phyloP scores from a whole-genome alignment of 441 rosid species.

The Adansonia gregorii region DNA sequence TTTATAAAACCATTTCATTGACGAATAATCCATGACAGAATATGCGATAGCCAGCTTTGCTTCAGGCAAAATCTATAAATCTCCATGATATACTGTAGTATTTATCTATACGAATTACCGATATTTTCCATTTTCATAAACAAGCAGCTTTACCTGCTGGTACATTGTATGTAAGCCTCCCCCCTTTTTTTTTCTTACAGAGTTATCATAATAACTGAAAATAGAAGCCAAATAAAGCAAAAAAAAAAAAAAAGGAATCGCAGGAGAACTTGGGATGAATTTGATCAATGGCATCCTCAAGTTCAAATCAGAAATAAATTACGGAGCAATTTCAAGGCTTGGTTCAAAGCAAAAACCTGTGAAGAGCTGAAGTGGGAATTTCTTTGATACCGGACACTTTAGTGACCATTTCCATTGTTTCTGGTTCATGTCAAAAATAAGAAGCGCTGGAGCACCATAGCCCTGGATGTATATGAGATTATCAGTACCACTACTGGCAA shows the following conservation, averaged over 20 bases:
- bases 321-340: conserved; percentile 77
- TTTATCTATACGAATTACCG: conserved; percentile 27
- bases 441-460: conserved; percentile 79
- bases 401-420: conserved; percentile 84
- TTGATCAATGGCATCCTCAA: conserved; percentile 28
- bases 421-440: conserved; percentile 60
- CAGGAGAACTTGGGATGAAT: too few relatives aligned
- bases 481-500: conserved; percentile 76
- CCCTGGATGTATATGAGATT: conserved; percentile 84
- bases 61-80: too few relatives aligned
- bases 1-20: too few relatives aligned
- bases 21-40: too few relatives aligned
- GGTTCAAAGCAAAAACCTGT: conserved; percentile 94
- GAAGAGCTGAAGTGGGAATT: conserved; percentile 92
- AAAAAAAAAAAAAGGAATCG: too few relatives aligned
- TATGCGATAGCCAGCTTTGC: neutral
- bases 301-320: conserved; percentile 33
- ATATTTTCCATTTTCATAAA: conserved; percentile 34
- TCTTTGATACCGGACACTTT: conserved; percentile 78
- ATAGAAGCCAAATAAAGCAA: neutral
- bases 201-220: conserved; percentile 20
- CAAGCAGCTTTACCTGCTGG: conserved; percentile 36
- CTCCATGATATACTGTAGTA: too few relatives aligned
- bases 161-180: conserved; percentile 32
- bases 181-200: neutral